Conservation (phyloP, 306 rosid species). For the Quercus alba region DNA sequence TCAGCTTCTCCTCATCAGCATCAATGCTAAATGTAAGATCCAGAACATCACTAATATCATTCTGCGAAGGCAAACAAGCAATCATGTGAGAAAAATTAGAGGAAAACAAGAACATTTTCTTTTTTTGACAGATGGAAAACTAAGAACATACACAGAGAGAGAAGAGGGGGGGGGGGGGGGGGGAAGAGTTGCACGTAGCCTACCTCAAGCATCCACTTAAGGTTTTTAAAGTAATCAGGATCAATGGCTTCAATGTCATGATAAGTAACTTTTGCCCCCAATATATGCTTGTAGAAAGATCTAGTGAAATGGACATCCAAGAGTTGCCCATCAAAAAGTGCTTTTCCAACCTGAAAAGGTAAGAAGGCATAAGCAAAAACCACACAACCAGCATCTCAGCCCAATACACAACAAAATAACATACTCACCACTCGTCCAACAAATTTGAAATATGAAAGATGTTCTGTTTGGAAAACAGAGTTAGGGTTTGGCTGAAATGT, state of each 20-base stretch:
- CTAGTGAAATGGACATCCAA: conserved; percentile 98
- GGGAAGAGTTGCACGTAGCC: conserved; percentile 10
- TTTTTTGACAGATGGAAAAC: not conserved
- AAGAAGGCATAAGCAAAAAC: conserved; percentile 20
- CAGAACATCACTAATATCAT: conserved; percentile 74
- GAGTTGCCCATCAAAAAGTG: conserved; percentile 89
- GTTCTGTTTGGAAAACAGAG: conserved; percentile 95
- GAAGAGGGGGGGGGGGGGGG: not conserved
- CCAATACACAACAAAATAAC: conserved; percentile 17
- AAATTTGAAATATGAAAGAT: conserved; percentile 94
- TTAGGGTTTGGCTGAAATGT: conserved; percentile 98
- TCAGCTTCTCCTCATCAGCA: conserved; percentile 95
- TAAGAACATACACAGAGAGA: conserved; percentile 2
- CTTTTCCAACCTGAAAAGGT: conserved; percentile 84
- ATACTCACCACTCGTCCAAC: conserved; percentile 97
- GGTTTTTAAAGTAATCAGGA: conserved; percentile 81
- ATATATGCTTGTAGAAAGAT: conserved; percentile 92
- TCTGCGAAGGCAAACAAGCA: conserved; percentile 44
- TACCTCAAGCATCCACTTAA: conserved; percentile 99
- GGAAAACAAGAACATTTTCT: conserved; percentile 2
- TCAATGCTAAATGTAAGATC: conserved; percentile 97
- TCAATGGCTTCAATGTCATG: conserved; percentile 98
- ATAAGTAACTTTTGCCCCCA: conserved; percentile 89
- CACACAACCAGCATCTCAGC: conserved; percentile 11
- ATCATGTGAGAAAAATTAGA: not conserved